Evolutionary conservation across 2,329 filamentous ascomycete species (phyloP), one percentile per base, ranked within the genome.

Genomic region (Ceratocystiopsis minuta): DNA sequence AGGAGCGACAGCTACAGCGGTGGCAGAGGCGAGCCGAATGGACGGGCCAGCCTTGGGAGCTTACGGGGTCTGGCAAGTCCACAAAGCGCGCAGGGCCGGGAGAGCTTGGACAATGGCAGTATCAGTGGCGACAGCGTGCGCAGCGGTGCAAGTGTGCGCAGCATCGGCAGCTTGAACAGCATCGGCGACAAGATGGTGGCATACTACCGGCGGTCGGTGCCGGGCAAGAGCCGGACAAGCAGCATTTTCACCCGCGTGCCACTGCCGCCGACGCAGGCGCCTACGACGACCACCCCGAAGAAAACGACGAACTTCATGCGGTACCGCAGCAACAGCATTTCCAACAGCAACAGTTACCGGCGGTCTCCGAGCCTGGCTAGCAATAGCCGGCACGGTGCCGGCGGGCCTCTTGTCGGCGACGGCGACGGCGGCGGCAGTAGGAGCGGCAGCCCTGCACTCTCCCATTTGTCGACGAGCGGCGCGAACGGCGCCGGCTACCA

Each of bases 121-220:
- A 37, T 49, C 39, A 24, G 42, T 43, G 38, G 45, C 42, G 39
- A 37, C 28, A 42, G 45, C 36, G 17, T 43, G 12, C 24, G 18
- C 11, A 42, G 39, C 33, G n/a, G 33, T 12, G 2, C 18, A 34
- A 37, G 35, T 31, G 2, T 34, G 16, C 12, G 18, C 32, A 34
- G 32, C 17, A 4, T 40, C 11, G 11, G 34, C n/a, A 36, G 34
- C 15, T 7, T 32, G 15, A 13, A 16, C 24, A 43, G 40, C 20
- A 35, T 32, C 1, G 34, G 24, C 35, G 15, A 24, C 32, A 6
- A 9, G 36, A 41, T 36, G 24, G 36, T 46, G 10, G 37, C 40
- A 15, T 50, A 49, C 41, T 49, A 46, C 32, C 44, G 48, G 11
- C 45, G 46, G 64, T 70, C 61, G 61, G 65, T 5, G 63, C 73